phyloP scores from a whole-genome alignment of 331 rosid species.

The Dryas integrifolia region DNA sequence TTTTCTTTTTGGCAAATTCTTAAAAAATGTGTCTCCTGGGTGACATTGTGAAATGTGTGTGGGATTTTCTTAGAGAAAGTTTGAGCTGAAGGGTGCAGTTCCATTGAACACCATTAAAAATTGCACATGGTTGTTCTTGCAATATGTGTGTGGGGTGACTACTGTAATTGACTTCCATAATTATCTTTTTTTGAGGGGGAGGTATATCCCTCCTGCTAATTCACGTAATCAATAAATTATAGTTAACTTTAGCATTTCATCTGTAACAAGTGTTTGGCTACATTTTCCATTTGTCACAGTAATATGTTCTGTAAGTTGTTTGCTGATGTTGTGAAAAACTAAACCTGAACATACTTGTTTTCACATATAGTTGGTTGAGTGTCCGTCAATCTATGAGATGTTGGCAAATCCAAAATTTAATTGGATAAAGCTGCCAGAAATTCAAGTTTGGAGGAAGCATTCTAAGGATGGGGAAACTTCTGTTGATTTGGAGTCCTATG shows the following conservation, averaged over 20 bases:
- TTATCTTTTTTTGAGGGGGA: not conserved
- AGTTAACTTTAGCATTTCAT: not conserved
- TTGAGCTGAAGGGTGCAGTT: not conserved
- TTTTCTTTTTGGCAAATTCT: not conserved
- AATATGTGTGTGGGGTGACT: not conserved
- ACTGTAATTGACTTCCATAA: not conserved
- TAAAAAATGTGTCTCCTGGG: not conserved
- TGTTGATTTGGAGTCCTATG: constrained; percentile 66
- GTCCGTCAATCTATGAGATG: constrained; percentile 97
- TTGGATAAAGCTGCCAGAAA: constrained; percentile 72
- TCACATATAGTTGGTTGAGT: constrained; percentile 69
- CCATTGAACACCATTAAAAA: not conserved
- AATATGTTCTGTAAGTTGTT: not conserved
- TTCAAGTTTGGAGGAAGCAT: constrained; percentile 76
- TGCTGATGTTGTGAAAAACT: not conserved
- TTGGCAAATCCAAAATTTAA: constrained; percentile 70
- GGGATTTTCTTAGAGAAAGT: not conserved
- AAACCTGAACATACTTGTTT: constrained; percentile 11
- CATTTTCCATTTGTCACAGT: not conserved
- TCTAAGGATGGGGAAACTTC: constrained; percentile 43
- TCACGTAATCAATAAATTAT: not conserved
- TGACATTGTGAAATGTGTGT: not conserved
- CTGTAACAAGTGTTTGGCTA: not conserved
- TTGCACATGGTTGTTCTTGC: not conserved
- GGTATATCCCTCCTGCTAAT: not conserved